phyloP scores from a whole-genome alignment of 345 rosid genomes.

The Litchi chinensis region DNA sequence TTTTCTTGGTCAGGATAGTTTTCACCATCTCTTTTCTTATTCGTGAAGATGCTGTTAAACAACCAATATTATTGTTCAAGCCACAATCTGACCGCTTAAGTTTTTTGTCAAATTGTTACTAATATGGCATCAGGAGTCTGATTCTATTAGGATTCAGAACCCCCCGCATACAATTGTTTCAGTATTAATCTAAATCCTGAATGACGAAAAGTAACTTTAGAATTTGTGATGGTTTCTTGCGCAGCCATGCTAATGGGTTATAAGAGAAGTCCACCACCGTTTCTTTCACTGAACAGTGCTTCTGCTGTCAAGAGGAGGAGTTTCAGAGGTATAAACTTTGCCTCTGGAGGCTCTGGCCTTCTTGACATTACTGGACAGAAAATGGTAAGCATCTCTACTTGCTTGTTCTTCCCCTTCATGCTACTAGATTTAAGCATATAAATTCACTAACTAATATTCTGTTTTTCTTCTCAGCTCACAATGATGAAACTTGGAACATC shows the following conservation, averaged over 20 bases:
- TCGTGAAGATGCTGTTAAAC: too few species aligned
- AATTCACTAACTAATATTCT: not conserved
- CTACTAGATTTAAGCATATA: not conserved
- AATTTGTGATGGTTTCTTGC: slow-evolving; percentile 9
- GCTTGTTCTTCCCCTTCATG: not conserved
- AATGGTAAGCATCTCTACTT: slow-evolving; percentile 3
- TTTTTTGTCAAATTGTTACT: too few species aligned
- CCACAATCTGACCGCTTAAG: not conserved
- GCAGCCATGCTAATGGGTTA: slow-evolving; percentile 47
- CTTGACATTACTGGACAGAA: slow-evolving; percentile 38
- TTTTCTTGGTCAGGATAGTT: slow-evolving; percentile 39
- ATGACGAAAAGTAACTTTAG: not conserved
- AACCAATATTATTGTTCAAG: too few species aligned
- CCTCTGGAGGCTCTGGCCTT: slow-evolving; percentile 62
- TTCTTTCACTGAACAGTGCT: slow-evolving; percentile 32
- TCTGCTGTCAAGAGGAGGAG: slow-evolving; percentile 24
- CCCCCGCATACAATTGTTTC: too few species aligned
- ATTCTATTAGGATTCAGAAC: too few species aligned
- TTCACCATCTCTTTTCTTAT: too few species aligned
- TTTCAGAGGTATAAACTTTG: slow-evolving; percentile 49
- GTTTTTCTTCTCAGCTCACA: slow-evolving; percentile 10
- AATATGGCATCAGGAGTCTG: too few species aligned
- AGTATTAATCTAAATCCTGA: too few species aligned
- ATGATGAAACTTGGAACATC: not conserved
- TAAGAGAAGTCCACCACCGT: slow-evolving; percentile 53